Conservation (phyloP, 2,329 filamentous ascomycete genomes). For the Stagonosporopsis tanaceti region DNA sequence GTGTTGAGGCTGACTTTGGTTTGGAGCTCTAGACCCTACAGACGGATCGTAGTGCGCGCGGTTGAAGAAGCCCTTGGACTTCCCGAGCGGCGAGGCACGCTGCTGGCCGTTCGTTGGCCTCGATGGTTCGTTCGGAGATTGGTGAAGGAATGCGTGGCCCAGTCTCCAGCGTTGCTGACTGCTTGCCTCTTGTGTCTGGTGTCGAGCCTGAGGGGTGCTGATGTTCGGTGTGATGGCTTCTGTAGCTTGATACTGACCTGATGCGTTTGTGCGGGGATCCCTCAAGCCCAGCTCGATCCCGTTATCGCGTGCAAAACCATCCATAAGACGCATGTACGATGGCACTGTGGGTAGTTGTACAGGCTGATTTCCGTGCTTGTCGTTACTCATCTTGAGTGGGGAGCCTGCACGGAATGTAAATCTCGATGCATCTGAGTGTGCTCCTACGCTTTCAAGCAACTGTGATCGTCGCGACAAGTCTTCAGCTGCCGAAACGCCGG, state of each 20-base stretch:
- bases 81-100: background rate
- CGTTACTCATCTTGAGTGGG: constrained; percentile 19
- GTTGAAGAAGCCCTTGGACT: constrained; percentile 13
- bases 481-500: constrained; percentile 34
- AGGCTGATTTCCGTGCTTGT: background rate
- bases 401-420: constrained; percentile 35
- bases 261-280: constrained; percentile 34
- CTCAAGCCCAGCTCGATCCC: constrained; percentile 36
- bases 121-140: constrained; percentile 20
- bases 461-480: constrained; percentile 11
- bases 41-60: constrained; percentile 12
- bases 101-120: constrained; percentile 1
- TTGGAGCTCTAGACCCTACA: background rate
- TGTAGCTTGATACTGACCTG: background rate
- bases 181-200: background rate
- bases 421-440: constrained; percentile 14
- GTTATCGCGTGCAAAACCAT: constrained; percentile 33
- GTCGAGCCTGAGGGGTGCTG: constrained; percentile 1
- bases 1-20: constrained; percentile 3
- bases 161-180: constrained; percentile 21
- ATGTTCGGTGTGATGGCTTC: constrained; percentile 6
- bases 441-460: constrained; percentile 8
- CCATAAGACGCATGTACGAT: constrained; percentile 45
- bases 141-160: constrained; percentile 31
- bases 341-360: constrained; percentile 30